phyloP scores from a whole-genome alignment of 2,329 filamentous ascomycete species.

The Trichoderma sp. region DNA sequence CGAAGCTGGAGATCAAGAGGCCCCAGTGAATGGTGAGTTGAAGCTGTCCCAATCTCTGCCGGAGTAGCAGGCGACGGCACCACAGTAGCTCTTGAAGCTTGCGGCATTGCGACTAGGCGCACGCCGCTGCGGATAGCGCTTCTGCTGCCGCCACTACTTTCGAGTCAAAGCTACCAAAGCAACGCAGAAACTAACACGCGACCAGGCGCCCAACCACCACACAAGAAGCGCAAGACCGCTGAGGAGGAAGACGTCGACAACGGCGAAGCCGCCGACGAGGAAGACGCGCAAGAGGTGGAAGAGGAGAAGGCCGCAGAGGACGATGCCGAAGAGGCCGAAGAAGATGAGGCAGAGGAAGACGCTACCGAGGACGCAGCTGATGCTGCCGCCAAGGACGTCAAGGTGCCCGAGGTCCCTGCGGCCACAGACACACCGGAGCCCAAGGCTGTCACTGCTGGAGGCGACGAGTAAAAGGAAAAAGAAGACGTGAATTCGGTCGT shows the following conservation, averaged over 20 bases:
- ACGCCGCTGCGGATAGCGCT: background rate
- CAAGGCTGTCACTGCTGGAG: conserved; percentile 38
- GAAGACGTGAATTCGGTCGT: background rate
- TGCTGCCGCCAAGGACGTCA: conserved; percentile 38
- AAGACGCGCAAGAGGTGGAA: conserved; percentile 38
- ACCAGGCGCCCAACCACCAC: conserved; percentile 48
- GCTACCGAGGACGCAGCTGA: conserved; percentile 30
- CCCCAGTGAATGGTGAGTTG: conserved; percentile 45
- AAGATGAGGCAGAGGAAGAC: conserved; percentile 35
- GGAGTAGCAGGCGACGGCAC: background rate
- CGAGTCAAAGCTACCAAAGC: background rate
- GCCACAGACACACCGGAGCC: conserved; percentile 37
- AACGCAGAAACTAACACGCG: background rate
- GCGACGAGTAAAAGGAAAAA: conserved; percentile 35
- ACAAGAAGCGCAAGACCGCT: conserved; percentile 57
- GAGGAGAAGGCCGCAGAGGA: conserved; percentile 34
- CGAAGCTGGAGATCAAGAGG: conserved; percentile 29
- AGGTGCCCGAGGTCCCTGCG: conserved; percentile 32
- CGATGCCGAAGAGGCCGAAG: conserved; percentile 34
- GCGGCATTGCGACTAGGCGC: background rate
- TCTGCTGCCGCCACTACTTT: background rate
- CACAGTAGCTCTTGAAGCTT: background rate
- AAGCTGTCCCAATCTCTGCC: background rate
- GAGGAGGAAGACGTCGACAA: conserved; percentile 39
- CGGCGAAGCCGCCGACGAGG: conserved; percentile 43